Evolutionary conservation across 2,329 filamentous ascomycete genomes (phyloP), one percentile per base, ranked within the genome.

Genomic region (Hymenoscyphus repandus): DNA sequence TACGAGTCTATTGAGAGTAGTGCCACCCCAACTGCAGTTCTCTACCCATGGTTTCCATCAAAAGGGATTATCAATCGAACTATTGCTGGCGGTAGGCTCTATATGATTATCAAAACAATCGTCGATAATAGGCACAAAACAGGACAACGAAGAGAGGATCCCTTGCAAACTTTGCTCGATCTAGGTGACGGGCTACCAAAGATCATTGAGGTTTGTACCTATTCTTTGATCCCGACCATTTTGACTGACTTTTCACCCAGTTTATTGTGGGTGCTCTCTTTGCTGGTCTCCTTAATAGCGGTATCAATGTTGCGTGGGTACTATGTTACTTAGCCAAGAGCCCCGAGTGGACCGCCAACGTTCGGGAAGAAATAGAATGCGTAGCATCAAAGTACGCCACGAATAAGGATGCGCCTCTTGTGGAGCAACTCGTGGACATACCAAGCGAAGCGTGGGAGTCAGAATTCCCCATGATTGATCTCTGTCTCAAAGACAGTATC

Each of bases 361-460:
- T 74, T 1, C 73, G 69, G 27, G 64, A 67, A 6, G 78, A 83
- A 62, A 68, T 82, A 13, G 68, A 74, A 45, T 57, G 55, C 2
- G 71, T 69, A 6, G 67, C 78, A 0, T 62, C 66, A 45, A 72
- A 68, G 56, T 69, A 80, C 60, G 66, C 72, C 12, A 59, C 43
- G 1, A 31, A 52, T 13, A 36, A 20, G 6, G 22, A 30, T 2
- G 17, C 45, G 2, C 50, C 58, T 4, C 38, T 58, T 4, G 34
- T 50, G 12, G 51, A 58, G 2, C 51, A 53, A 37, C 65, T 82
- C 1, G 63, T 68, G 33, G 60, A 66, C 2, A 64, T 83, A 0
- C 69, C 70, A 0, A 61, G 79, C 27, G 74, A 79, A 12, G 74
- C 72, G 0, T 83, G 78, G 78, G 78, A 82, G 59, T 46, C 62